Conservation (phyloP, 164 flowering plant species). For the Magnolia changhungtana region DNA sequence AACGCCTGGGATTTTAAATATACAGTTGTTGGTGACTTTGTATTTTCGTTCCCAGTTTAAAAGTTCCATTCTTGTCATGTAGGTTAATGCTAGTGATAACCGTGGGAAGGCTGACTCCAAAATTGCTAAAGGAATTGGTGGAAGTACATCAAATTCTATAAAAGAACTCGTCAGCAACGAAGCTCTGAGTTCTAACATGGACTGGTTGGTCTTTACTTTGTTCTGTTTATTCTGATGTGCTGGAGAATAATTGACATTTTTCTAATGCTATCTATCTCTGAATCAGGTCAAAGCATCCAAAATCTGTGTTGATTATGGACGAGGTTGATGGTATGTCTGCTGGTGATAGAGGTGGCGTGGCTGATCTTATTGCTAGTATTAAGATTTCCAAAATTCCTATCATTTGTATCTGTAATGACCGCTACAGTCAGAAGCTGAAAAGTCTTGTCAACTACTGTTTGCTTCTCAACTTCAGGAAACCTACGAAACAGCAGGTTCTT, state of each 20-base stretch:
- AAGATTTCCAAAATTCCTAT: constrained; percentile 92
- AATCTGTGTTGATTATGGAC: constrained; percentile 91
- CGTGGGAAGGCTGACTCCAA: constrained; percentile 94
- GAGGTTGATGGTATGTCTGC: constrained; percentile 99
- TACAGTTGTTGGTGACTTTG: neutral
- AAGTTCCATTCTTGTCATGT: constrained; percentile 4
- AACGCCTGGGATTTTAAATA: neutral
- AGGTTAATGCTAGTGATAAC: constrained; percentile 99
- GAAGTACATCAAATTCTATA: constrained; percentile 87
- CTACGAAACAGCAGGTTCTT: constrained; percentile 90
- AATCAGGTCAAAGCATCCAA: constrained; percentile 63
- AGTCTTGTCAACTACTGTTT: constrained; percentile 86
- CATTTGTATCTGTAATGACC: constrained; percentile 95
- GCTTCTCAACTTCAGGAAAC: constrained; percentile 80
- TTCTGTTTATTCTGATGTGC: neutral
- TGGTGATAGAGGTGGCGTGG: constrained; percentile 97
- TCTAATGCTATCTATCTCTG: constrained; percentile 7
- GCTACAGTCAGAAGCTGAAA: constrained; percentile 93
- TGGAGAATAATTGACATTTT: neutral
- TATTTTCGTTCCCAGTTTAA: neutral
- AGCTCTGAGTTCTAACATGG: constrained; percentile 50
- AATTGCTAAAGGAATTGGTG: constrained; percentile 79
- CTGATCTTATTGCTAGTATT: constrained; percentile 95
- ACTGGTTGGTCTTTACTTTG: constrained; percentile 46
- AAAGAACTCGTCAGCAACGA: constrained; percentile 93